Evolutionary conservation across 768 basidiomycete genomes (phyloP).

Genomic region (Termitomyces sp.): DNA sequence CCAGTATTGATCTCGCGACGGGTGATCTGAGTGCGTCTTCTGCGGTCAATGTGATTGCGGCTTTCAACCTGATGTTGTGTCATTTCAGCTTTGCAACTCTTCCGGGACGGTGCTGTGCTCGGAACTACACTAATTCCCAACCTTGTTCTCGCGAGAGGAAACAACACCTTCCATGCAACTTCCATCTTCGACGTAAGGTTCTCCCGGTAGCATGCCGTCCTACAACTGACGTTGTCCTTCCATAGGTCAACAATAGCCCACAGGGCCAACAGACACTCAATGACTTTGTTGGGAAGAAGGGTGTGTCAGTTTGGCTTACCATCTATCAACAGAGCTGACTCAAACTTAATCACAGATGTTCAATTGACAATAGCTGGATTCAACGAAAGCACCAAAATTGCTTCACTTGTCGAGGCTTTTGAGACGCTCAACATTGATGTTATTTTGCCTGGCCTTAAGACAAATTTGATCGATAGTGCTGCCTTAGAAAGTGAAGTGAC

Average conservation of each 20-base stretch:
- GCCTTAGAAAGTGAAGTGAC: conserved; percentile 48
- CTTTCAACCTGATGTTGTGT: neutral
- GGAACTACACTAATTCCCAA: conserved; percentile 62
- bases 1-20: conserved; percentile 52
- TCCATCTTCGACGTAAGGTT: conserved; percentile 45
- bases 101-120: conserved; percentile 41
- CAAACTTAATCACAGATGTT: conserved; percentile 35
- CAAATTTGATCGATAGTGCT: conserved; percentile 49
- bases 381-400: conserved; percentile 50
- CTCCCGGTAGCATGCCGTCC: neutral
- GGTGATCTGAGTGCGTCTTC: conserved; percentile 54
- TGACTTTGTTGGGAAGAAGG: conserved; percentile 60
- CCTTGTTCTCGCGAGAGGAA: conserved; percentile 51
- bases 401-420: conserved; percentile 57
- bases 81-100: conserved; percentile 47
- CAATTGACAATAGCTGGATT: conserved; percentile 52
- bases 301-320: conserved; percentile 20
- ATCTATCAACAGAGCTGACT: neutral
- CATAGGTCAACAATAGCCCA: conserved; percentile 53
- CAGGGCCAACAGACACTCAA: conserved; percentile 58
- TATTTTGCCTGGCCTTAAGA: conserved; percentile 54
- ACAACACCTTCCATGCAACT: conserved; percentile 47
- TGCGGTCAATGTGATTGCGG: neutral
- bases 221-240: neutral
- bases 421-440: conserved; percentile 49